Conservation (phyloP, 257 asterid genomes). For the Salvia miltiorrhiza region DNA sequence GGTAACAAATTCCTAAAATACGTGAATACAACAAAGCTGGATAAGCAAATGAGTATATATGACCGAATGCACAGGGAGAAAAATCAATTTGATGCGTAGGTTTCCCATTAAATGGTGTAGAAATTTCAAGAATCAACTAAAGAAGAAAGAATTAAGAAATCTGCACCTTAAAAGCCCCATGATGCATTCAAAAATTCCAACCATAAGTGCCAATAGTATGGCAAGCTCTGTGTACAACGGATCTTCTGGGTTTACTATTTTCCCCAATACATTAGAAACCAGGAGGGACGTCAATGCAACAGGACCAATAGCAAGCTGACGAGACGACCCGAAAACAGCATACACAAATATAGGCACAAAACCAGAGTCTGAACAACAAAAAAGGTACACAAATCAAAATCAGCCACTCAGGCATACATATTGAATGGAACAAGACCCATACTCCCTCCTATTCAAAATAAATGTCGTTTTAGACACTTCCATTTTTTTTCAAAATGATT, state of each 20-base stretch:
- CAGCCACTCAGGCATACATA: constrained; percentile 1
- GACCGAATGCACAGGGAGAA: not conserved
- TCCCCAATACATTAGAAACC: constrained; percentile 84
- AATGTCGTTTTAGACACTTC: too few relatives aligned
- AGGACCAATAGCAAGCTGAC: constrained; percentile 99
- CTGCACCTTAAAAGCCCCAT: constrained; percentile 91
- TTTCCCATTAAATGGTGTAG: constrained; percentile 1
- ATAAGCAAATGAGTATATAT: constrained; percentile 1
- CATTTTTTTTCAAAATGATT: too few relatives aligned
- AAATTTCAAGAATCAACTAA: constrained; percentile 9
- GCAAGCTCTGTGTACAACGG: constrained; percentile 93
- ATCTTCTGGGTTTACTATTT: constrained; percentile 79
- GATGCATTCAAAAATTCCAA: constrained; percentile 82
- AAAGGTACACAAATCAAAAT: not conserved
- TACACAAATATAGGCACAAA: constrained; percentile 93
- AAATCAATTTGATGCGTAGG: constrained; percentile 1
- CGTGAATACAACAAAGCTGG: not conserved
- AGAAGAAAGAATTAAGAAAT: constrained; percentile 20
- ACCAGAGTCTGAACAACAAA: constrained; percentile 76
- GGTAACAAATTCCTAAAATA: not conserved
- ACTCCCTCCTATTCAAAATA: too few relatives aligned
- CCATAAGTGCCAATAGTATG: constrained; percentile 90
- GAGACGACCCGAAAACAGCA: constrained; percentile 93
- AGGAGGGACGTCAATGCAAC: constrained; percentile 96
- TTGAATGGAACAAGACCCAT: constrained; percentile 10